phyloP scores from a whole-genome alignment of 345 rosid genomes.

The Rubroshorea leprosula region DNA sequence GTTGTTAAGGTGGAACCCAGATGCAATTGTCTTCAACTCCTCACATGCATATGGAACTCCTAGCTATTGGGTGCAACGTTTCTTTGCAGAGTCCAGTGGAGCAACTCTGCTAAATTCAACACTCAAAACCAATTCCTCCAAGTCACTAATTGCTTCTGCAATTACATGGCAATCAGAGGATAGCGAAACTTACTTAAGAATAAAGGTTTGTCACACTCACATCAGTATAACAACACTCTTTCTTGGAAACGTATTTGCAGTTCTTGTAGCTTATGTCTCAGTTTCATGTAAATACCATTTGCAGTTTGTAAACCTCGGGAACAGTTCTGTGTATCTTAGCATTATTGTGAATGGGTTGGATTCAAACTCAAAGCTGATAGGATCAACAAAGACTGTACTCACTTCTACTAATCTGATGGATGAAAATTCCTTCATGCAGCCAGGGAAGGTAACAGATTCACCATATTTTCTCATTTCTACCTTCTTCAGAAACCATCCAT shows the following conservation, averaged over 20 bases:
- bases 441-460: conserved; percentile 48
- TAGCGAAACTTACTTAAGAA: conserved; percentile 43
- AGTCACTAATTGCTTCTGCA: conserved; percentile 62
- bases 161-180: conserved; percentile 43
- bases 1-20: conserved; percentile 81
- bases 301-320: conserved; percentile 81
- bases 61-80: conserved; percentile 86
- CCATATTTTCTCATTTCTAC: neutral
- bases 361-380: conserved; percentile 40
- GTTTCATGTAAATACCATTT: conserved; percentile 3
- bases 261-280: conserved; percentile 6
- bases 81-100: conserved; percentile 76
- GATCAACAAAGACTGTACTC: conserved; percentile 54
- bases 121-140: conserved; percentile 40
- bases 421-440: conserved; percentile 72
- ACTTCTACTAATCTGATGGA: conserved; percentile 72
- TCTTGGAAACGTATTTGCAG: neutral
- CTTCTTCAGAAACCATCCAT: too few relatives aligned
- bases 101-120: conserved; percentile 61
- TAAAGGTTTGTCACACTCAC: conserved; percentile 44
- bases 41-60: conserved; percentile 82
- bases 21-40: conserved; percentile 84
- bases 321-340: conserved; percentile 38
- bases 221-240: neutral
- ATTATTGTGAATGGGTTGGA: conserved; percentile 56